Conservation (phyloP, 2,329 filamentous ascomycete genomes). For the Ascochyta fabae region DNA sequence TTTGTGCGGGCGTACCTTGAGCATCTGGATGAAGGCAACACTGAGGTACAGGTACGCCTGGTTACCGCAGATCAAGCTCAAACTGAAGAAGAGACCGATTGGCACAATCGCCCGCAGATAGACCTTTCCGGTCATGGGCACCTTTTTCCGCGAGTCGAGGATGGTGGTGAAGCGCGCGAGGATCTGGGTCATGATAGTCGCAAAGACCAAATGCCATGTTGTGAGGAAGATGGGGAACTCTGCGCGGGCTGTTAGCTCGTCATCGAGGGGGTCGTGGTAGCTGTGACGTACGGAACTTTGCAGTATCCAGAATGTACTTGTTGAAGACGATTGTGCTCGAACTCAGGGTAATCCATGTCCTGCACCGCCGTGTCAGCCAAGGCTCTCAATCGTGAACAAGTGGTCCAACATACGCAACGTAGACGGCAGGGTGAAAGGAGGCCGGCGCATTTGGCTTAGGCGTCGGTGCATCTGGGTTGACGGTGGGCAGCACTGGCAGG, state of each 20-base stretch:
- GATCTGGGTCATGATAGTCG: slow-evolving; percentile 91
- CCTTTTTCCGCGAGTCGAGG: slow-evolving; percentile 91
- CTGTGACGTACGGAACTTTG: slow-evolving; percentile 75
- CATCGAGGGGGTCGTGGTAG: slow-evolving; percentile 1
- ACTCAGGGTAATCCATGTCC: slow-evolving; percentile 89
- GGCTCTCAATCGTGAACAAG: slow-evolving; percentile 49
- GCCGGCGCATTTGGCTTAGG: slow-evolving; percentile 63
- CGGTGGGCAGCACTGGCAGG: slow-evolving; percentile 74
- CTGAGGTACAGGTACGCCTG: slow-evolving; percentile 93
- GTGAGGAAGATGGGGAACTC: slow-evolving; percentile 69
- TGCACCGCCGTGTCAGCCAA: slow-evolving; percentile 50
- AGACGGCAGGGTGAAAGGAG: slow-evolving; percentile 79
- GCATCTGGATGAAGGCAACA: slow-evolving; percentile 98
- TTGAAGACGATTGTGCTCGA: slow-evolving; percentile 98
- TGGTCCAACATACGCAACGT: slow-evolving; percentile 67
- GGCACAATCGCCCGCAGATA: slow-evolving; percentile 94
- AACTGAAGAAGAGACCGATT: slow-evolving; percentile 93
- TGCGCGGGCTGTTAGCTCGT: slow-evolving; percentile 39
- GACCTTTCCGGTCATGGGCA: slow-evolving; percentile 95
- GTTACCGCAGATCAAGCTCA: slow-evolving; percentile 96
- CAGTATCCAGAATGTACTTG: slow-evolving; percentile 93
- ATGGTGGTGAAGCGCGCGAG: slow-evolving; percentile 87
- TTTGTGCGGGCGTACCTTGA: slow-evolving; percentile 70
- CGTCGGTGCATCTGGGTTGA: slow-evolving; percentile 79
- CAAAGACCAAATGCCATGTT: slow-evolving; percentile 94